phyloP scores from a whole-genome alignment of 352 stramenopile genomes.

The Globisporangium cystogenes region DNA sequence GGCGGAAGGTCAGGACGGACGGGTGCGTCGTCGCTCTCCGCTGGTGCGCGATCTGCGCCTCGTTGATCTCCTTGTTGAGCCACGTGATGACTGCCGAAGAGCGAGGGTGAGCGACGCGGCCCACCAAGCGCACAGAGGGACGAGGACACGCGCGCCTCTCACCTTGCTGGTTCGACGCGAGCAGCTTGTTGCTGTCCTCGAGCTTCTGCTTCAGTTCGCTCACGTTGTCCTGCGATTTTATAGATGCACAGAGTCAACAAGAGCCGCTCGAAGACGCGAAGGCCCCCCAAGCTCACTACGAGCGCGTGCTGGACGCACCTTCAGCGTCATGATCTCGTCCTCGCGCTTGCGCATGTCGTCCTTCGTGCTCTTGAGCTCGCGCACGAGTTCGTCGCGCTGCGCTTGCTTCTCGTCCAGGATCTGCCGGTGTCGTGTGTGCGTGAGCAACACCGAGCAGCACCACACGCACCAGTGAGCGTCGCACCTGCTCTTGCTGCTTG shows the following conservation, averaged over 20 bases:
- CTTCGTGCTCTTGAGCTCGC: constrained; percentile 57
- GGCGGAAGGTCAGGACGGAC: constrained; percentile 63
- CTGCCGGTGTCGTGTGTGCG: no score
- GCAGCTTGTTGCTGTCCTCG: constrained; percentile 84
- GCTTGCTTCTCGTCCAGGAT: constrained; percentile 76
- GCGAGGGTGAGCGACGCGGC: not conserved
- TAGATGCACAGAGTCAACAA: no score
- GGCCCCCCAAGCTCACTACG: no score
- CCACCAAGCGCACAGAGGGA: no score
- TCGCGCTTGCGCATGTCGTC: constrained; percentile 70
- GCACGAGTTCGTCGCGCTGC: constrained; percentile 53
- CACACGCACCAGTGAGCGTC: no score
- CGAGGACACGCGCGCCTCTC: not conserved
- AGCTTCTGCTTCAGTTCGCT: constrained; percentile 79
- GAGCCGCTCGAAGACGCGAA: no score
- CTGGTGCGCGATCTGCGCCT: constrained; percentile 75
- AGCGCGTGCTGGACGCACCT: no score
- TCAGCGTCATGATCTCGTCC: constrained; percentile 52
- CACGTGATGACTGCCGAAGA: constrained; percentile 71
- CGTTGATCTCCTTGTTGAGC: constrained; percentile 91
- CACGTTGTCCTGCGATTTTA: no score
- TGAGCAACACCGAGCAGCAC: no score
- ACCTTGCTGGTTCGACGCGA: constrained; percentile 89
- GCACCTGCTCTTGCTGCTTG: constrained; percentile 86
- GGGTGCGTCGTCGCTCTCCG: constrained; percentile 53